Evolutionary conservation across 139 green algal species (phyloP), one percentile per base, ranked within the genome.

Genomic region (Haematococcus lacustris): DNA sequence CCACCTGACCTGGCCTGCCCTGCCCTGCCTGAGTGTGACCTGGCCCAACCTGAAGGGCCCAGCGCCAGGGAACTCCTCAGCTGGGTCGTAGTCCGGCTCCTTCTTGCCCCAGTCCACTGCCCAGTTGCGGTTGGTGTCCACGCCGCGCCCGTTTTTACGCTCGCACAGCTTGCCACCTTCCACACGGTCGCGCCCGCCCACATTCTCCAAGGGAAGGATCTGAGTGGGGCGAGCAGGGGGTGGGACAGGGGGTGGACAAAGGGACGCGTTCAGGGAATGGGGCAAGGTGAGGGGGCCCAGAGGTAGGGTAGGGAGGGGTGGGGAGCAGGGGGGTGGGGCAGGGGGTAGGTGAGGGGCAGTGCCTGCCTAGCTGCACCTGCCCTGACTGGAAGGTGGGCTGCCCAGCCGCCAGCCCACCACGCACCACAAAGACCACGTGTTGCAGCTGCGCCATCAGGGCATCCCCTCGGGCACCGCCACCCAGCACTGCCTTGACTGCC

Each of bases 91-190:
- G 82, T 97, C 92, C 66, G 84, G 83, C 81, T 98, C 95, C 78
- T 97, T 97, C 40, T 82, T 78, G 28, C 95, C 95, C 93, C 93
- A 99, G 82, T 99, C 89, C 38, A 98, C 79, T 51, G 70, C 85
- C 83, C 86, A 99, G 82, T 99, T 99, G 41, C 95, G 83, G 79
- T 98, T 98, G 69, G 87, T 80, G 79, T 99, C 95, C 64, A 99
- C 95, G 6, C 95, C 95, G 1, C 94, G 84, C 4, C 95, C 95
- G 75, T 99, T 99, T 65, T 98, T 98, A 30, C 95, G 88, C 79
- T 98, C 94, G 80, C 95, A 99, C 32, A 97, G 71, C 50, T 85
- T 43, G 3, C 91, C 92, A 0, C 23, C 59, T 73, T 98, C 94
- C 65, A 99, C 89, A 3, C 79, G 62, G 38, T 81, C 81, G 3